A percentile compares a stretch with the other conserved stretches of the same genome.
These are phyloP conservation scores for Wakefieldia striispora DNA, from an alignment of 768 basidiomycete genomes.

Conservation along the genomic window DNA sequence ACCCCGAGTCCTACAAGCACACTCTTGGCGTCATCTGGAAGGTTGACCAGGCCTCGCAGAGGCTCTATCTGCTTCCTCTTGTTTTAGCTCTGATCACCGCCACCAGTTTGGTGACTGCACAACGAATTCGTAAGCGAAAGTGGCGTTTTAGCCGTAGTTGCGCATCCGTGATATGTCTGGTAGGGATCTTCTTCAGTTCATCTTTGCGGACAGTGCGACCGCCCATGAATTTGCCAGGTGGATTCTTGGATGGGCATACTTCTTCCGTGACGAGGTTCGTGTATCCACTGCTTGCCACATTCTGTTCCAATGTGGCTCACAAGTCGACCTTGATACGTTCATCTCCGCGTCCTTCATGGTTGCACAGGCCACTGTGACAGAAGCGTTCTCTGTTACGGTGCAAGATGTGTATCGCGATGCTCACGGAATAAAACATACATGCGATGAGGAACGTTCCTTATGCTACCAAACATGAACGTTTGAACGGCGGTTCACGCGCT, in stretches of 20 bases:
- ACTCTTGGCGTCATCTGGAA: too few species aligned
- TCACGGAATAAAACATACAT: background rate
- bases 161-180: conserved; percentile 69
- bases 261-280: conserved; percentile 67
- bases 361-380: conserved; percentile 49
- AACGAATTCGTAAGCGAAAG: too few species aligned
- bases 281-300: conserved; percentile 9
- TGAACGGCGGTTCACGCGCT: conserved; percentile 17
- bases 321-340: conserved; percentile 54
- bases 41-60: too few species aligned
- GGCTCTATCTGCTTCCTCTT: too few species aligned
- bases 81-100: too few species aligned
- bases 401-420: conserved; percentile 6
- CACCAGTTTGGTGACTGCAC: too few species aligned
- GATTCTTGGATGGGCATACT: conserved; percentile 62
- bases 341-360: conserved; percentile 77
- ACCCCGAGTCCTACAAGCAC: too few species aligned
- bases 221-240: conserved; percentile 66
- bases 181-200: conserved; percentile 80
- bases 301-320: conserved; percentile 14
- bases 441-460: conserved; percentile 19
- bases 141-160: conserved; percentile 61
- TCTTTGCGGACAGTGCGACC: conserved; percentile 79
- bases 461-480: conserved; percentile 9
- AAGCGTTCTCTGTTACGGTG: background rate